phyloP scores from a whole-genome alignment of 768 basidiomycete genomes.

The Imleria badia region DNA sequence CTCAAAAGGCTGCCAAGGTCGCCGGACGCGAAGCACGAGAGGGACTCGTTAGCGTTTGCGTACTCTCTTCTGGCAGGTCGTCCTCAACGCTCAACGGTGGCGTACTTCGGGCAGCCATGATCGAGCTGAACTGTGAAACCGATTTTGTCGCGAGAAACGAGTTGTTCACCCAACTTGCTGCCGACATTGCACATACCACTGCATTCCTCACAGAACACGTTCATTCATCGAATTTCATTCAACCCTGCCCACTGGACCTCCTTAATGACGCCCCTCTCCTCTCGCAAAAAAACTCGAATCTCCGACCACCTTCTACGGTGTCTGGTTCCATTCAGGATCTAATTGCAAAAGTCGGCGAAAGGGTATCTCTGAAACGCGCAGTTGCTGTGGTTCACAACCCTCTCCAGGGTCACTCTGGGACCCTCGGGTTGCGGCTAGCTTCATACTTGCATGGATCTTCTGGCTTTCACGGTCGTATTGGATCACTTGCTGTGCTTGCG shows the following conservation, averaged over 20 bases:
- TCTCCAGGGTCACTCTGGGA: constrained; percentile 32
- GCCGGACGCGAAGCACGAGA: constrained; percentile 71
- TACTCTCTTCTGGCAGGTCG: constrained; percentile 64
- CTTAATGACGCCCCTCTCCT: constrained; percentile 70
- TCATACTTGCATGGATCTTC: constrained; percentile 61
- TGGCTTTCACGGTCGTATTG: constrained; percentile 58
- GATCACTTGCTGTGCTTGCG: constrained; percentile 54
- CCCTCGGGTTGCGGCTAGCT: constrained; percentile 47
- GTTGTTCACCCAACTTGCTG: constrained; percentile 73
- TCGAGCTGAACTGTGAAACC: constrained; percentile 95
- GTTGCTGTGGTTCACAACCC: constrained; percentile 39
- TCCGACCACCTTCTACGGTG: constrained; percentile 49
- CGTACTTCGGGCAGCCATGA: constrained; percentile 74
- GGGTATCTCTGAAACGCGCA: constrained; percentile 68
- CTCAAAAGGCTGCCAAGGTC: constrained; percentile 81
- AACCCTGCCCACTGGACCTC: constrained; percentile 49
- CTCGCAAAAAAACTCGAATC: constrained; percentile 30
- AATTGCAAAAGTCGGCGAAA: constrained; percentile 79
- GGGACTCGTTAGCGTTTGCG: constrained; percentile 75
- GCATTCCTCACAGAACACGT: constrained; percentile 63
- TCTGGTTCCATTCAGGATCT: constrained; percentile 63
- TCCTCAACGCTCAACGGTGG: constrained; percentile 37
- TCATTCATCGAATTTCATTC: constrained; percentile 39
- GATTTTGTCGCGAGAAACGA: constrained; percentile 92
- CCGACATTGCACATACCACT: constrained; percentile 80